Evolutionary conservation across 1,139 yeast species (phyloP).

Genomic region (Pichia sp.): DNA sequence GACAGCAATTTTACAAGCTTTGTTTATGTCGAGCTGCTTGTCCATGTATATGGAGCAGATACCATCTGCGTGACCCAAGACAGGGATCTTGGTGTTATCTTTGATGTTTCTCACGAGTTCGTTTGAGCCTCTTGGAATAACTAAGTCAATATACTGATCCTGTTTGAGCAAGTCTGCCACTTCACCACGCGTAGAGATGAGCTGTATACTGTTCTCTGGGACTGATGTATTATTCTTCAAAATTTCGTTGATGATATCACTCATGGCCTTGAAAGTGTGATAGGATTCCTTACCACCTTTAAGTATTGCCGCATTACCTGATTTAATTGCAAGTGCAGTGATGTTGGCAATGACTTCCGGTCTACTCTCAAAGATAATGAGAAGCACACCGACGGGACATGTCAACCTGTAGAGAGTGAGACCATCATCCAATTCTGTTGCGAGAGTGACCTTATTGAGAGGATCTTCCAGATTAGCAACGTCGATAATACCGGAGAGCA

Average conservation of each 20-base stretch:
- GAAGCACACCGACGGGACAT: conserved; percentile 89
- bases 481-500: conserved; percentile 92
- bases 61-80: conserved; percentile 98
- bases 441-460: conserved; percentile 75
- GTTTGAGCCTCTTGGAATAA: conserved; percentile 95
- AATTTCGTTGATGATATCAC: conserved; percentile 59
- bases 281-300: conserved; percentile 95
- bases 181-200: conserved; percentile 83
- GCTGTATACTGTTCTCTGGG: conserved; percentile 75
- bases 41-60: conserved; percentile 86
- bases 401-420: conserved; percentile 75
- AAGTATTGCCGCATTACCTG: conserved; percentile 91
- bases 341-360: conserved; percentile 99
- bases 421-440: conserved; percentile 81
- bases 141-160: conserved; percentile 87
- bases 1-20: conserved; percentile 66
- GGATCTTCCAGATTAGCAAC: conserved; percentile 89
- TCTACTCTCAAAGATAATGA: conserved; percentile 91
- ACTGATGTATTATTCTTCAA: conserved; percentile 53
- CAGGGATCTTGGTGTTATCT: conserved; percentile 86
- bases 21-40: conserved; percentile 61
- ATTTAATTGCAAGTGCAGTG: conserved; percentile 89
- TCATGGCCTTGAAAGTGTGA: conserved; percentile 78
- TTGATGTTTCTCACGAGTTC: conserved; percentile 83
- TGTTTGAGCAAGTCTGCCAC: conserved; percentile 78